phyloP scores from a whole-genome alignment of 371 early-diverging fungal species.

The Lichtheimia hyalospora region DNA sequence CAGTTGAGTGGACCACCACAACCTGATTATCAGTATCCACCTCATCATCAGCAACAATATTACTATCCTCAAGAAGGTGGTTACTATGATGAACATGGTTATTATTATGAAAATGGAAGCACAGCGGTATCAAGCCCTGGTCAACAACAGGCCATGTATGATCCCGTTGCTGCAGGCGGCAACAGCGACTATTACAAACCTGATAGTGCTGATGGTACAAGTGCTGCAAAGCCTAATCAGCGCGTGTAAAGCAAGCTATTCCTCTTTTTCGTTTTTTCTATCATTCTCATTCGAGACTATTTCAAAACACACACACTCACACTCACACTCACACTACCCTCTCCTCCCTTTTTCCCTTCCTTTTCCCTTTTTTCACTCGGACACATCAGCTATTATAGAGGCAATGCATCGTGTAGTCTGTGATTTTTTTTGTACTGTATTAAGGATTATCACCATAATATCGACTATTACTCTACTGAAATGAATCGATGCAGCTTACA shows the following conservation, averaged over 20 bases:
- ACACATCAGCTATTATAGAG: too few species aligned
- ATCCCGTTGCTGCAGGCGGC: slow-evolving; percentile 1
- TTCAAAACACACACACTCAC: too few species aligned
- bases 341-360: neutral
- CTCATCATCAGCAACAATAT: slow-evolving; percentile 19
- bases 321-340: too few species aligned
- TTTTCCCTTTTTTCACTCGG: neutral
- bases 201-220: slow-evolving; percentile 13
- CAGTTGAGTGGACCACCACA: slow-evolving; percentile 11
- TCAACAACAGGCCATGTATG: slow-evolving; percentile 8
- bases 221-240: slow-evolving; percentile 10
- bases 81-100: slow-evolving; percentile 36
- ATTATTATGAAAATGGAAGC: slow-evolving; percentile 27
- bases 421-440: too few species aligned
- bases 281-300: too few species aligned
- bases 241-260: slow-evolving; percentile 6
- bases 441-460: too few species aligned
- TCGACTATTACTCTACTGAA: too few species aligned
- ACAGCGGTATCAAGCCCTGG: slow-evolving; percentile 18
- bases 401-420: too few species aligned
- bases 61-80: slow-evolving; percentile 30
- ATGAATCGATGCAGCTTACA: too few species aligned
- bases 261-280: neutral
- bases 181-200: slow-evolving; percentile 18
- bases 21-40: slow-evolving; percentile 9